Percentiles rank a stretch among this genome's conserved stretches.
These are phyloP conservation scores for Elasticomyces elasticus DNA, from an alignment of 495 filamentous ascomycete genomes.

Conservation along the genomic window DNA sequence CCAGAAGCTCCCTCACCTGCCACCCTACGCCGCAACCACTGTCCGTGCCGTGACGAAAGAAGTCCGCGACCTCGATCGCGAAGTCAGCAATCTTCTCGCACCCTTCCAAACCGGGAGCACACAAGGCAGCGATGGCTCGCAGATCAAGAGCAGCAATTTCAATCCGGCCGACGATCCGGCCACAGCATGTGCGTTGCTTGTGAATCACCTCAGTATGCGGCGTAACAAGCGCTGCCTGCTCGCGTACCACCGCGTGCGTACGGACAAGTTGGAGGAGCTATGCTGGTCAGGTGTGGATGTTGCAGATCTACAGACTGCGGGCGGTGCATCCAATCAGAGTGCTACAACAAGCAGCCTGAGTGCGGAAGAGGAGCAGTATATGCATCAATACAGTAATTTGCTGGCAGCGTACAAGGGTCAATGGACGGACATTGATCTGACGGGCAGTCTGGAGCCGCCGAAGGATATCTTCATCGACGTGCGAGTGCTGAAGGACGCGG, in stretches of 20 bases:
- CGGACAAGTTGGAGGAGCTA: slow-evolving; percentile 86
- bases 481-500: slow-evolving; percentile 89
- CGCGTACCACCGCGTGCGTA: slow-evolving; percentile 82
- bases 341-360: slow-evolving; percentile 59
- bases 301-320: slow-evolving; percentile 41
- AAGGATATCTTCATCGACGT: slow-evolving; percentile 97
- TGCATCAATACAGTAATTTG: slow-evolving; percentile 81
- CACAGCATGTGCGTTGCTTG: slow-evolving; percentile 75
- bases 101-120: slow-evolving; percentile 75
- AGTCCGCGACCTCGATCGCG: slow-evolving; percentile 87
- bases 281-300: slow-evolving; percentile 87
- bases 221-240: slow-evolving; percentile 94
- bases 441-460: slow-evolving; percentile 88
- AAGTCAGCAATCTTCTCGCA: slow-evolving; percentile 68
- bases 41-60: slow-evolving; percentile 81
- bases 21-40: slow-evolving; percentile 86
- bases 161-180: slow-evolving; percentile 76
- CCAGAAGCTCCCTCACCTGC: slow-evolving; percentile 75
- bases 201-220: slow-evolving; percentile 89
- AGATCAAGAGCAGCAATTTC: slow-evolving; percentile 68
- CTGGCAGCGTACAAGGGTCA: slow-evolving; percentile 94
- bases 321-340: slow-evolving; percentile 4
- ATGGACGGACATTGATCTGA: slow-evolving; percentile 97
- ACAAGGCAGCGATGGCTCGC: slow-evolving; percentile 69
- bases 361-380: slow-evolving; percentile 96